Evolutionary conservation across 305 asterid genomes (phyloP), one percentile per base, ranked within the genome.

Genomic region (Solanum hybrid): DNA sequence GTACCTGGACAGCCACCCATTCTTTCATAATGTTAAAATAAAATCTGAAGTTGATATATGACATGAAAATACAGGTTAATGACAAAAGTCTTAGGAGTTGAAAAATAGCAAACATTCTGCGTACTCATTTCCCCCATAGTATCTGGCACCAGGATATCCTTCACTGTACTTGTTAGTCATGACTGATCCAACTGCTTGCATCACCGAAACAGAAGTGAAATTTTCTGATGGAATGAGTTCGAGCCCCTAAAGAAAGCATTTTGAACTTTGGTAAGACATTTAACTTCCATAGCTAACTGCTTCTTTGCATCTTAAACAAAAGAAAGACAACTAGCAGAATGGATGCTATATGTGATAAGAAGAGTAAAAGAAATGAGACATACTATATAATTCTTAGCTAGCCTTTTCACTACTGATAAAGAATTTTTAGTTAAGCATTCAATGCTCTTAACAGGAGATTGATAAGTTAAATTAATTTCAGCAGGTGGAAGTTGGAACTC

Each of bases 111-210:
- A 81, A 26, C 16, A 80, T 26, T 81, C 27, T 26, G 86, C 96
- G 9, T 94, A 95, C 98, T 95, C 96, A 89, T 95, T 95, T 91
- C 98, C 97, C 84, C 98, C 97, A 72, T 95, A 95, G 90, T 95
- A 95, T 95, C 97, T 93, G 32, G 98, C 98, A 20, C 97, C 98
- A 88, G 98, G 98, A 90, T 95, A 95, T 22, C 98, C 97, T 93
- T 95, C 98, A 89, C 98, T 95, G 89, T 95, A 95, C 89, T 95
- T 95, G 89, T 95, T 95, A 16, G 96, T 95, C 98, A 95, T 95
- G 66, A 95, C 95, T 35, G 98, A 95, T 87, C 98, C 98, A 91
- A 95, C 97, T 0, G 98, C 98, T 95, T 95, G 96, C 97, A 95
- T 94, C 91, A 95, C 98, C 10, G 98, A 95, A 78, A 91, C 82